These are phyloP conservation scores for Gossypium gossypioides DNA, from an alignment of 441 rosid genomes.

Conservation along the genomic window DNA sequence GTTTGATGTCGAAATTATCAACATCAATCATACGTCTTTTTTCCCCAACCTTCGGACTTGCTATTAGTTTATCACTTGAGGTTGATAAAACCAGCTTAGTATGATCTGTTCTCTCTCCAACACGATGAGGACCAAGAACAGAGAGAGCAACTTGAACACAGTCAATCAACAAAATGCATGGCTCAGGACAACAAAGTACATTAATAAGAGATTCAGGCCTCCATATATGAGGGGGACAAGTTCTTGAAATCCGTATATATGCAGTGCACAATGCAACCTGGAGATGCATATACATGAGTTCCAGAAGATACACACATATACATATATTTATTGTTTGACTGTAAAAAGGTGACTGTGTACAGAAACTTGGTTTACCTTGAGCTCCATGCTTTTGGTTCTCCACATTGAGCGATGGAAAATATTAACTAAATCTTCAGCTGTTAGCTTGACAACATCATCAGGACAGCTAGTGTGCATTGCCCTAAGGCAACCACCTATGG, in stretches of 20 bases:
- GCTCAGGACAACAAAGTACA: slow-evolving; percentile 56
- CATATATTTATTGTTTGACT: neutral
- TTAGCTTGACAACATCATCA: slow-evolving; percentile 58
- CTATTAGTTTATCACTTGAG: slow-evolving; percentile 25
- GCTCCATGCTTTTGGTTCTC: slow-evolving; percentile 82
- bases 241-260: slow-evolving; percentile 60
- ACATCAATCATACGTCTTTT: slow-evolving; percentile 49
- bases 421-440: slow-evolving; percentile 64
- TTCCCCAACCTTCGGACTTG: slow-evolving; percentile 42
- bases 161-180: slow-evolving; percentile 59
- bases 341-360: neutral
- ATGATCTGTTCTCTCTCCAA: slow-evolving; percentile 31
- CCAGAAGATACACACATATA: neutral
- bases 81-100: slow-evolving; percentile 21
- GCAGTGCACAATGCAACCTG: slow-evolving; percentile 80
- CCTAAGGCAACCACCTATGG: slow-evolving; percentile 70
- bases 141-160: slow-evolving; percentile 63
- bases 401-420: slow-evolving; percentile 49
- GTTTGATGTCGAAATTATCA: slow-evolving; percentile 39
- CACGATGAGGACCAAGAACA: slow-evolving; percentile 47
- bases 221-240: slow-evolving; percentile 77
- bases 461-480: slow-evolving; percentile 56
- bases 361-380: slow-evolving; percentile 54
- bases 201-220: slow-evolving; percentile 62
- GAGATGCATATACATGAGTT: slow-evolving; percentile 15